These are phyloP conservation scores for Cryptococcus hybrid DNA, from an alignment of 1,284 basidiomycete species.

Conservation along the genomic window DNA sequence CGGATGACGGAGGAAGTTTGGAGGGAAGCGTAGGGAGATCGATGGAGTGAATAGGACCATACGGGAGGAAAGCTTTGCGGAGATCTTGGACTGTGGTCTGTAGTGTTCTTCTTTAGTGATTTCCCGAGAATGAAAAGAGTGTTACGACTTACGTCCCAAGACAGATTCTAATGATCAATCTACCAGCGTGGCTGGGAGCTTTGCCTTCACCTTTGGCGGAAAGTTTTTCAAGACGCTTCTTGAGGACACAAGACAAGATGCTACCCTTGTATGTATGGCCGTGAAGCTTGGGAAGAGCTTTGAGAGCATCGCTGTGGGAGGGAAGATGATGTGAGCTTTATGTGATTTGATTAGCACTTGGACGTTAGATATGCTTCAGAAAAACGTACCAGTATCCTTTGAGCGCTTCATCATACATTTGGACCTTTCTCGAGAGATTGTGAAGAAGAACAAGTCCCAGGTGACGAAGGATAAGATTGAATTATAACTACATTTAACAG, in stretches of 20 bases:
- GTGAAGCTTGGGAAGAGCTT: constrained; percentile 79
- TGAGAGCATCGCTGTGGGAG: constrained; percentile 68
- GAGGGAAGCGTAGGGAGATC: constrained; percentile 68
- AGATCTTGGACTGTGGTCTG: constrained; percentile 81
- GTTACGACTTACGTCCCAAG: constrained; percentile 56
- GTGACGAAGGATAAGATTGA: no score
- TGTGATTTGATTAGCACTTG: no score
- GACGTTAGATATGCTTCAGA: neutral
- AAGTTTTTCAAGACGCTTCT: constrained; percentile 75
- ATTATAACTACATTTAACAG: no score
- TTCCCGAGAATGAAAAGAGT: neutral
- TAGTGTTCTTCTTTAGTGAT: no score
- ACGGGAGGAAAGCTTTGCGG: constrained; percentile 80
- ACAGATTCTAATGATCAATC: constrained; percentile 92
- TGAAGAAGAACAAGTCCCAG: no score
- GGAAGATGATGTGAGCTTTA: constrained; percentile 78
- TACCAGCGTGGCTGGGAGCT: constrained; percentile 59
- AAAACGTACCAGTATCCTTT: constrained; percentile 39
- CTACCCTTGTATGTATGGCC: constrained; percentile 91
- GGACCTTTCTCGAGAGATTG: no score
- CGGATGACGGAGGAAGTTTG: constrained; percentile 49
- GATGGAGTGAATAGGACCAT: constrained; percentile 83
- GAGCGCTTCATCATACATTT: no score
- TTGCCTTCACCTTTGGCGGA: constrained; percentile 53
- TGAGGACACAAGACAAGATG: constrained; percentile 82